Evolutionary conservation across 352 stramenopile genomes (phyloP).

Genomic region (Pythium plurisporium): DNA sequence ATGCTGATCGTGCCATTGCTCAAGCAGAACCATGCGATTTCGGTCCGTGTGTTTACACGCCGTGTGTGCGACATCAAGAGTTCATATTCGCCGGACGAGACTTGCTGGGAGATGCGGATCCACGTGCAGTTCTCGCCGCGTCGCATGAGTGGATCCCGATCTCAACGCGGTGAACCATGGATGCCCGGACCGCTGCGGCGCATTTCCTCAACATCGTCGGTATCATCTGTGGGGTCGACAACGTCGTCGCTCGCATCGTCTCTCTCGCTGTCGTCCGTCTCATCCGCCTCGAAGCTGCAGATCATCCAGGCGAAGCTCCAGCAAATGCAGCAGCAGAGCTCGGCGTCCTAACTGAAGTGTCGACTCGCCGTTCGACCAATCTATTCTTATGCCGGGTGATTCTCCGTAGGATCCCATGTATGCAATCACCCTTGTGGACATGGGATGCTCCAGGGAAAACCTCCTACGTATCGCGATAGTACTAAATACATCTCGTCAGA

Average conservation of each 20-base stretch:
- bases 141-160: too few relatives aligned
- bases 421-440: too few relatives aligned
- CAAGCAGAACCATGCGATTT: slow-evolving; percentile 39
- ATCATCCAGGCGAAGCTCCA: slow-evolving; percentile 63
- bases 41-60: slow-evolving; percentile 58
- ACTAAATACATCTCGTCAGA: too few relatives aligned
- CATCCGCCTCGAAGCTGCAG: slow-evolving; percentile 33
- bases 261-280: slow-evolving; percentile 26
- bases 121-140: too few relatives aligned
- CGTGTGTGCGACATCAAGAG: slow-evolving; percentile 13
- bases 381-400: too few relatives aligned
- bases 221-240: slow-evolving; percentile 15
- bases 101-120: slow-evolving; percentile 58
- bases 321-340: slow-evolving; percentile 39
- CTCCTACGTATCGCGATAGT: too few relatives aligned
- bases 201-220: slow-evolving; percentile 13
- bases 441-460: too few relatives aligned
- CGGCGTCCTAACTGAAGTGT: background rate
- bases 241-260: slow-evolving; percentile 9
- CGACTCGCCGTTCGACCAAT: too few relatives aligned
- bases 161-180: too few relatives aligned
- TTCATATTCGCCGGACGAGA: slow-evolving; percentile 15
- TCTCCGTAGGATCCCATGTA: too few relatives aligned
- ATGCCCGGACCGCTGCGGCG: background rate
- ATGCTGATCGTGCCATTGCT: slow-evolving; percentile 67